These are phyloP conservation scores for Debaryomyces udenii DNA, from an alignment of 1,139 yeast species.

Conservation along the genomic window DNA sequence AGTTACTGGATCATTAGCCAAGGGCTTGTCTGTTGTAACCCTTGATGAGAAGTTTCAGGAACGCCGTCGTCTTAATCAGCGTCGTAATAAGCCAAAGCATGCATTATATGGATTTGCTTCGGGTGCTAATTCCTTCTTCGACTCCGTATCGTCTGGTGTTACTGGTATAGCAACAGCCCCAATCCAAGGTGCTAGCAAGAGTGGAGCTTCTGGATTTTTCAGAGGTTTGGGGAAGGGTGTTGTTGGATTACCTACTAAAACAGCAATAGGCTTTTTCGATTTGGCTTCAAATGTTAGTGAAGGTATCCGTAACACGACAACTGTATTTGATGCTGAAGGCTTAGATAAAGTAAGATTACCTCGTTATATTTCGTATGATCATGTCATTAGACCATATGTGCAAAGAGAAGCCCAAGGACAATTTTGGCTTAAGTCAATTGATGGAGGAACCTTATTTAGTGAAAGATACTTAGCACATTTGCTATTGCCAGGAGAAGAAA, in stretches of 20 bases:
- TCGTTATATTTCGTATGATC: constrained; percentile 69
- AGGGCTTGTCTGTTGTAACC: constrained; percentile 90
- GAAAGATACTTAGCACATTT: constrained; percentile 88
- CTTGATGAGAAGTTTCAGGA: constrained; percentile 86
- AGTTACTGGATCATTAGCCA: constrained; percentile 91
- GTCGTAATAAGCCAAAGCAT: constrained; percentile 81
- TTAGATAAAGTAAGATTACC: constrained; percentile 84
- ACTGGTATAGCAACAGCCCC: constrained; percentile 93
- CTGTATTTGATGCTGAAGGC: constrained; percentile 82
- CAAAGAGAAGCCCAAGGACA: constrained; percentile 92
- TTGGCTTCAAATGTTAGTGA: constrained; percentile 91
- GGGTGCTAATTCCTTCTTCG: constrained; percentile 89
- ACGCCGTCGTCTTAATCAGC: constrained; percentile 69
- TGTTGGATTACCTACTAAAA: constrained; percentile 92
- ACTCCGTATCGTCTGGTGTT: constrained; percentile 84
- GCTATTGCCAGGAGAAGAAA: constrained; percentile 77
- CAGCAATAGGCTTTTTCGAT: constrained; percentile 94
- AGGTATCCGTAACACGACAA: constrained; percentile 90
- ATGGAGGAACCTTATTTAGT: constrained; percentile 73
- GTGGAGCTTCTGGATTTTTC: constrained; percentile 89
- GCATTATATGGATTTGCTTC: constrained; percentile 85
- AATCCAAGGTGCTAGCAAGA: constrained; percentile 79
- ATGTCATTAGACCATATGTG: constrained; percentile 73
- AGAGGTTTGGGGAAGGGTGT: constrained; percentile 95
- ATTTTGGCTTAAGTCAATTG: constrained; percentile 81